Evolutionary conservation across 805 yeast genomes (phyloP), one percentile per base, ranked within the genome.

Genomic region (Saccharomycopsis vini): DNA sequence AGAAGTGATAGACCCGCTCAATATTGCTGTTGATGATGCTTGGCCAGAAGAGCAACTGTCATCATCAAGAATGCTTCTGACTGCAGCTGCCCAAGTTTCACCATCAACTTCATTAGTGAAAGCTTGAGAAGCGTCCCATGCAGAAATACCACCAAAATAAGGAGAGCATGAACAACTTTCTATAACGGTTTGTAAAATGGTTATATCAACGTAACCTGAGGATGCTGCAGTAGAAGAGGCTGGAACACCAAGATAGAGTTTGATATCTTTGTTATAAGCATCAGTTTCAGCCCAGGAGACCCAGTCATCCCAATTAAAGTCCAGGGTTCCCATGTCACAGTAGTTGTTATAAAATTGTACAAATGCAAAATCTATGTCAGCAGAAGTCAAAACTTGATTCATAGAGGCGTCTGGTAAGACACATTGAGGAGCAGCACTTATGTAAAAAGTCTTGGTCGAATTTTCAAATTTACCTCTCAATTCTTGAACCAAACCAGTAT

Each of bases 121-220:
- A 35, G 79, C 89, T 55, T 81, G 82, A 34, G 88, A 78, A 12
- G 95, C 95, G 62, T 87, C 95, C 97, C 97, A 89, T 49, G 88
- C 64, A 72, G 81, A 76, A 56, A 89, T 71, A 50, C 97, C 97
- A 42, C 95, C 96, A 57, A 88, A 83, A 51, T 63, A 58, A 1
- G 56, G 35, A n/a, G 45, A 36, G 7, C 36, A 29, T 1, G 44
- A 34, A 20, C 60, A 50, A 10, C 48, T 47, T 9, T 44, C 38
- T n/a, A 66, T 44, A 35, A 58, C 66, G 3, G 47, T 36, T n/a
- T 53, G 32, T 21, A 68, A 58, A 24, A 68, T 56, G 24, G 66
- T 72, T 18, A 68, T 72, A 32, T 68, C 64, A 26, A 66, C 66
- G 52, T 74, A 81, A 15, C 88, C 88, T 12, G 69, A 56, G 1